Evolutionary conservation across 805 yeast genomes (phyloP), one percentile per base, ranked within the genome.

Genomic region (Brettanomyces bruxellensis): DNA sequence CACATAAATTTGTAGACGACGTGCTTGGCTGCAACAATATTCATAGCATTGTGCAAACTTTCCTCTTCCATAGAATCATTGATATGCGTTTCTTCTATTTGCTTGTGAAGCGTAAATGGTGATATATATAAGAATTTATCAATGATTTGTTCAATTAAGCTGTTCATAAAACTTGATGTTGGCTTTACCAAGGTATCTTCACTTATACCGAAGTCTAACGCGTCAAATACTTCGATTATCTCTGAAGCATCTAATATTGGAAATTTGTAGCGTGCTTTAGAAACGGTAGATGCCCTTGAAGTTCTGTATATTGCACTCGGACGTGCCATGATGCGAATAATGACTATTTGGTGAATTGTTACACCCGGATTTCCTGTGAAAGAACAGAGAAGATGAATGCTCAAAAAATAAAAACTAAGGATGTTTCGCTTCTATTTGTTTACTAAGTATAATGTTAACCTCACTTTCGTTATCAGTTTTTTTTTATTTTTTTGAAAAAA

Each of bases 1-100:
- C 72, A 71, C 52, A 86, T 70, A 60, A 86, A 84, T 56, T 71
- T 73, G 59, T 71, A 73, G 52, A 85, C 73, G 5, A 78, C 76
- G 45, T 79, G 65, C 49, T 81, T 85, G 25, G 83, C 64, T 2
- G 78, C 77, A 18, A 84, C 65, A 11, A 80, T 62, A 46, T 68
- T 66, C 55, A 81, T 58, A 5, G 81, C 67, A 32, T 70, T 68
- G 37, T 51, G 54, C n/a, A 59, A 32, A 4, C 45, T 47, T 23
- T 54, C 57, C 23, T 25, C 40, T 13, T 41, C 49, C 18, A 18
- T 8, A 28, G 41, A 22, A 25, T 35, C 49, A 14, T 48, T 50
- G 6, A 48, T 47, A 14, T 55, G 60, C 13, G 56, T 51, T 18
- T 49, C 53, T 14, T 57, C 55, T 14, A 62, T 56, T 39, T 53